A percentile compares a stretch with the other conserved stretches of the same genome.
These are phyloP conservation scores for Coniochaeta sp. DNA, from an alignment of 2,329 filamentous ascomycete genomes.

Conservation along the genomic window DNA sequence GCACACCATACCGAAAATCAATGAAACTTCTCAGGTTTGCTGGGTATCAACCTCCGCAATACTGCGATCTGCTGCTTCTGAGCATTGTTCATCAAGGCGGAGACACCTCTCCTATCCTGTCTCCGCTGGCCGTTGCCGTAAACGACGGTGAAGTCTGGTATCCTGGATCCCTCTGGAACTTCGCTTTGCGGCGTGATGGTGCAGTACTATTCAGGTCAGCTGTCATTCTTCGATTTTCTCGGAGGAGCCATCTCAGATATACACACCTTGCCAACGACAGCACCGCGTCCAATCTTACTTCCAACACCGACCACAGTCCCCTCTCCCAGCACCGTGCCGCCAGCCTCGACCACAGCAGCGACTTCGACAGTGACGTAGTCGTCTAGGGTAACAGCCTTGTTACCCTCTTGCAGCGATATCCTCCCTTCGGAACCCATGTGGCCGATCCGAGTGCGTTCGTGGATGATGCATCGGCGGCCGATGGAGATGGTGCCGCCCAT, in stretches of 20 bases:
- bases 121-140: slow-evolving; percentile 56
- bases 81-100: slow-evolving; percentile 55
- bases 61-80: slow-evolving; percentile 63
- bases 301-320: slow-evolving; percentile 54
- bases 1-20: slow-evolving; percentile 13
- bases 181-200: slow-evolving; percentile 60
- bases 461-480: slow-evolving; percentile 73
- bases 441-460: slow-evolving; percentile 58
- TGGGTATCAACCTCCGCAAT: slow-evolving; percentile 58
- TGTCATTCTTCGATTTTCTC: background rate
- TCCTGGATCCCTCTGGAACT: slow-evolving; percentile 45
- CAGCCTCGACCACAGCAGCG: slow-evolving; percentile 52
- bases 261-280: slow-evolving; percentile 54
- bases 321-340: slow-evolving; percentile 53
- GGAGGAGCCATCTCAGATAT: background rate
- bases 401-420: slow-evolving; percentile 8
- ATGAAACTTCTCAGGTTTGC: slow-evolving; percentile 46
- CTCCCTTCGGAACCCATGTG: slow-evolving; percentile 25
- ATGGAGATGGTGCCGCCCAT: slow-evolving; percentile 71
- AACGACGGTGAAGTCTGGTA: slow-evolving; percentile 63
- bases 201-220: slow-evolving; percentile 44
- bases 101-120: slow-evolving; percentile 50
- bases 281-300: slow-evolving; percentile 50
- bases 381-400: slow-evolving; percentile 46
- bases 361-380: slow-evolving; percentile 58